Evolutionary conservation across 2,329 filamentous ascomycete species (phyloP).

Genomic region (Tolypocladium guangdongense): DNA sequence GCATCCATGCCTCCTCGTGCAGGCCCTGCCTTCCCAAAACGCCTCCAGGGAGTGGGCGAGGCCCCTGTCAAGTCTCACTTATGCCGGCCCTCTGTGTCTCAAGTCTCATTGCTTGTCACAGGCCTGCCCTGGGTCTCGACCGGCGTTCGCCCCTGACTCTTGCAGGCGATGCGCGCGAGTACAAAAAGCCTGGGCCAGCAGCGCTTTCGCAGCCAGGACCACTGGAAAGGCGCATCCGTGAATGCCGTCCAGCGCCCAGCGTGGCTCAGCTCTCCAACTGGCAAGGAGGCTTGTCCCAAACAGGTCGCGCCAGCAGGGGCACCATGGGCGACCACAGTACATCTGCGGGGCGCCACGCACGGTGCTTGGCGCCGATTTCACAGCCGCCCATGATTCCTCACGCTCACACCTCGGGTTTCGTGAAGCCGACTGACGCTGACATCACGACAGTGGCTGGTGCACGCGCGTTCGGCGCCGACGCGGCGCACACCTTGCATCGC

Average conservation of each 20-base stretch:
- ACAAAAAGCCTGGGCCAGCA: no score
- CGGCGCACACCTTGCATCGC: not conserved
- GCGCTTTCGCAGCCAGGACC: not conserved
- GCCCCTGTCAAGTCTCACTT: no score
- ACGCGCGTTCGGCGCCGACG: not conserved
- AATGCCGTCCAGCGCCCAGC: not conserved
- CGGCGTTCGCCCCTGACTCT: not conserved
- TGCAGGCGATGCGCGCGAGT: no score
- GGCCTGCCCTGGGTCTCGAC: not conserved
- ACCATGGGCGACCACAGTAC: not conserved
- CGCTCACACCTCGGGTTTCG: not conserved
- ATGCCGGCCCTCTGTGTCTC: not conserved
- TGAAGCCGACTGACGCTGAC: not conserved
- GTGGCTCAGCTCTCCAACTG: not conserved
- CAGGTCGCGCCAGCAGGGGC: not conserved
- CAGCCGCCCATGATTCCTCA: not conserved
- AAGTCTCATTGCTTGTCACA: not conserved
- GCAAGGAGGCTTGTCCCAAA: not conserved
- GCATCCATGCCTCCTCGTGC: not conserved
- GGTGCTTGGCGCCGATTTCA: not conserved
- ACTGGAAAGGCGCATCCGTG: not conserved
- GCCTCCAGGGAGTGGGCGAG: no score
- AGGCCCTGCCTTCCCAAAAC: no score
- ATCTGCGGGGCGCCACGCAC: not conserved
- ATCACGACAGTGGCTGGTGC: not conserved